Conservation (phyloP, 192 early-diverging fungal species). For the Coemansia javaensis region DNA sequence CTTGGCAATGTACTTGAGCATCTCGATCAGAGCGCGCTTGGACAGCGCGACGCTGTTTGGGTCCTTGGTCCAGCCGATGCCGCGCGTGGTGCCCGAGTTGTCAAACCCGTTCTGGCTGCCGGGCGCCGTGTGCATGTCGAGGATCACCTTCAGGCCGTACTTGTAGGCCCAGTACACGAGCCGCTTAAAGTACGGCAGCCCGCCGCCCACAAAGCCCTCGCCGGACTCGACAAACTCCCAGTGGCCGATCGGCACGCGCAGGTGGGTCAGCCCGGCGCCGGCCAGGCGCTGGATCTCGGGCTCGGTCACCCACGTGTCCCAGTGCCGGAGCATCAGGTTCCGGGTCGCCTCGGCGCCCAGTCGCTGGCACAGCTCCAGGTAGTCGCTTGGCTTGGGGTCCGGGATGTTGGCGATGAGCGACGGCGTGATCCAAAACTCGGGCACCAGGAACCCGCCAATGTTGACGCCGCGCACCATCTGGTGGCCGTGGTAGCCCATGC, state of each 20-base stretch:
- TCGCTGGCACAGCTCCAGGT: constrained; percentile 46
- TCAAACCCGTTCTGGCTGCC: constrained; percentile 61
- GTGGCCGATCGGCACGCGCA: constrained; percentile 59
- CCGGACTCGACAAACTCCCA: constrained; percentile 57
- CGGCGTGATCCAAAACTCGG: constrained; percentile 60
- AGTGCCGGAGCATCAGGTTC: constrained; percentile 43
- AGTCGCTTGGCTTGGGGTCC: constrained; percentile 46
- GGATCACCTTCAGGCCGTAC: constrained; percentile 51
- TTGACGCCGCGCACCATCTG: constrained; percentile 53
- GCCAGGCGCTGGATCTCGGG: constrained; percentile 51
- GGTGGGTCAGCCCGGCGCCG: constrained; percentile 46
- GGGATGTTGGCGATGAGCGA: constrained; percentile 39
- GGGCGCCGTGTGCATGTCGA: constrained; percentile 57
- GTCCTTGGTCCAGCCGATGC: constrained; percentile 50
- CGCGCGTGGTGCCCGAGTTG: constrained; percentile 48
- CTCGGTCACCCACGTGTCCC: constrained; percentile 57
- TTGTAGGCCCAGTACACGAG: constrained; percentile 54
- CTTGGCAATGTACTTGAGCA: constrained; percentile 55
- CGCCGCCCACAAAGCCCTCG: constrained; percentile 50
- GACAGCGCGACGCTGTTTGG: constrained; percentile 50
- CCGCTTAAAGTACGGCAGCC: constrained; percentile 42
- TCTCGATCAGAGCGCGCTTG: constrained; percentile 46
- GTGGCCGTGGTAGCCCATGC: constrained; percentile 43
- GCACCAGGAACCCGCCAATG: constrained; percentile 57
- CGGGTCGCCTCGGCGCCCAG: constrained; percentile 40